These are phyloP conservation scores for Cordyceps sp. DNA, from an alignment of 2,329 filamentous ascomycete genomes.

Conservation along the genomic window DNA sequence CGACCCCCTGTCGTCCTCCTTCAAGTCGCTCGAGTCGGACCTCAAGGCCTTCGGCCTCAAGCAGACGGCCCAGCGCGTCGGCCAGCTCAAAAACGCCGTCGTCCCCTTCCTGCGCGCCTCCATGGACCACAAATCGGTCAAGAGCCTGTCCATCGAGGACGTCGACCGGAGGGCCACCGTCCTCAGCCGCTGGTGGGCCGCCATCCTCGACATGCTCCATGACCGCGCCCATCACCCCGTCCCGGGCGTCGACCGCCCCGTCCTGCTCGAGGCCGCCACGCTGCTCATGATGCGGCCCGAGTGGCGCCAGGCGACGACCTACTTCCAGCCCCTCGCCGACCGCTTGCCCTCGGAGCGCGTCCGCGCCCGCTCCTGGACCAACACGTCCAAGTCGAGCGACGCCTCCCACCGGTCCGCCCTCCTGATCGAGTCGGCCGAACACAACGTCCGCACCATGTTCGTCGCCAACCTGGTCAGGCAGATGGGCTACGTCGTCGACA, in stretches of 20 bases:
- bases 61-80: conserved; percentile 55
- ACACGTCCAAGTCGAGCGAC: conserved; percentile 41
- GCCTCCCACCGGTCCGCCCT: conserved; percentile 46
- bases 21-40: conserved; percentile 35
- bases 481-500: conserved; percentile 75
- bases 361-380: conserved; percentile 27
- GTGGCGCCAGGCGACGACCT: conserved; percentile 61
- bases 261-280: conserved; percentile 61
- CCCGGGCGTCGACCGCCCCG: conserved; percentile 67
- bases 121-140: conserved; percentile 48
- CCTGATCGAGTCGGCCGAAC: conserved; percentile 53
- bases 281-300: conserved; percentile 79
- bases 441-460: conserved; percentile 81
- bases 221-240: conserved; percentile 52
- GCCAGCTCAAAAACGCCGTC: conserved; percentile 53
- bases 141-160: conserved; percentile 55
- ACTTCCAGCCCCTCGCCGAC: conserved; percentile 44
- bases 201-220: conserved; percentile 65
- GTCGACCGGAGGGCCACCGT: conserved; percentile 65
- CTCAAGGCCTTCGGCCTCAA: conserved; percentile 49
- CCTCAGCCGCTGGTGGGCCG: conserved; percentile 82
- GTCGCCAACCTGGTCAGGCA: conserved; percentile 67
- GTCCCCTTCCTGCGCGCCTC: conserved; percentile 65
- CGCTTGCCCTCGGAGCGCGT: conserved; percentile 31
- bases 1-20: conserved; percentile 38